Evolutionary conservation across 345 rosid species (phyloP), one percentile per base, ranked within the genome.

Genomic region (Salix koriyanagi): DNA sequence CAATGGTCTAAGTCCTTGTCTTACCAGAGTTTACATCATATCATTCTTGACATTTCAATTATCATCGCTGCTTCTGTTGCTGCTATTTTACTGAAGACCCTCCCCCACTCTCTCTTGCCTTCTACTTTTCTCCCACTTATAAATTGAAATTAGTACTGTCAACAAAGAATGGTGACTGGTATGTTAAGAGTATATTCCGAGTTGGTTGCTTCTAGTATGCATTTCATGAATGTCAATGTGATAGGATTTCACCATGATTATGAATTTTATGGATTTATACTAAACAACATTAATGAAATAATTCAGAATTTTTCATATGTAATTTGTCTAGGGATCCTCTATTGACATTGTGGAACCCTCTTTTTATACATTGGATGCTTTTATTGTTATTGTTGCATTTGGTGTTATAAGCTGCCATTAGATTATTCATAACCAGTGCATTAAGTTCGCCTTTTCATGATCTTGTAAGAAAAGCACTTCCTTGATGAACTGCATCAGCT

Each of bases 1-100:
- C 80, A 44, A n/a, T 62, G 41, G 39, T 67, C 76, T 76, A 44
- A 66, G 65, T 50, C 21, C 2, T 37, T 76, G 67, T 25, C 12
- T 50, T 15, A 36, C 36, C 18, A 36, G 66, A 8, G 64, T 23
- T n/a, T 30, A 15, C 44, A 42, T 72, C 16, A 14, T 60, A 8
- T 44, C 23, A 19, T 70, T 46, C 50, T 74, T 28, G 37, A 50
- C 28, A 32, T 62, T 67, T n/a, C 13, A 42, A 67, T 34, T 50
- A 60, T 50, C 58, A 54, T 41, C 12, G 6, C 36, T 67, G 9
- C 32, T 68, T 13, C 50, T 54, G 26, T 32, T 64, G 19, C 50
- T 54, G 26, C 36, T 44, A 34, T 25, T 67, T 52, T 21, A 65
- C 34, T 28, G 39, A 19, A 65, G 32, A 26, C 68, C 44, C 14